Evolutionary conservation across 1,284 basidiomycete genomes (phyloP).

Genomic region (Ceratobasidium sp.): DNA sequence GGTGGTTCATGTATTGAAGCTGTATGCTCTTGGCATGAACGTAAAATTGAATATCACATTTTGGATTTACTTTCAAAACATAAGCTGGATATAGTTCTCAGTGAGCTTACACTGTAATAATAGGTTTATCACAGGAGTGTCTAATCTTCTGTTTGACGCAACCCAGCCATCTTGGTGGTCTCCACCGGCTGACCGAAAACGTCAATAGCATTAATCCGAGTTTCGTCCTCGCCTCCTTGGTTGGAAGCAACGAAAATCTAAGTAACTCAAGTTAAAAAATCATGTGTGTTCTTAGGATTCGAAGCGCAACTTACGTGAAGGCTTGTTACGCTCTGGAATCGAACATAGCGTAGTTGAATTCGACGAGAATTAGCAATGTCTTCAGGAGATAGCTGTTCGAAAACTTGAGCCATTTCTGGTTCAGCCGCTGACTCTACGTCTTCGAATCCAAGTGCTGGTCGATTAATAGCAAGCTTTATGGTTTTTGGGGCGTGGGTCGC

Average conservation of each 20-base stretch:
- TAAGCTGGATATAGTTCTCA: no score
- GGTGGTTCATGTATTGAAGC: background rate
- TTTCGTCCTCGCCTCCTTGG: conserved; percentile 79
- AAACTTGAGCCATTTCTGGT: conserved; percentile 67
- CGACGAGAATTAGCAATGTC: conserved; percentile 59
- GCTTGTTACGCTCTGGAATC: conserved; percentile 83
- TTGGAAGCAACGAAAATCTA: conserved; percentile 86
- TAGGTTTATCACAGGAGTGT: no score
- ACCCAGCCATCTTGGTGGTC: conserved; percentile 53
- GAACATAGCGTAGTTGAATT: conserved; percentile 73
- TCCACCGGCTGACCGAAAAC: conserved; percentile 76
- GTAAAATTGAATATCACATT: conserved; percentile 22
- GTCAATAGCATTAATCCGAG: conserved; percentile 83
- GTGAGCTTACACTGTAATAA: no score
- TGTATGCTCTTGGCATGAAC: conserved; percentile 8
- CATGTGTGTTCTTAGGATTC: no score
- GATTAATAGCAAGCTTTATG: conserved; percentile 79
- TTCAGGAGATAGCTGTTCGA: conserved; percentile 63
- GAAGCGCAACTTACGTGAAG: conserved; percentile 69
- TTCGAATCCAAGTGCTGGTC: conserved; percentile 75
- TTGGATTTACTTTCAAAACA: background rate
- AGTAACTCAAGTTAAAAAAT: no score
- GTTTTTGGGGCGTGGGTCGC: conserved; percentile 71
- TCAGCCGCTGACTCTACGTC: conserved; percentile 71
- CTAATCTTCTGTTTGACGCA: conserved; percentile 28